Evolutionary conservation across 768 basidiomycete genomes (phyloP).

Genomic region (Butyriboletus loyo): DNA sequence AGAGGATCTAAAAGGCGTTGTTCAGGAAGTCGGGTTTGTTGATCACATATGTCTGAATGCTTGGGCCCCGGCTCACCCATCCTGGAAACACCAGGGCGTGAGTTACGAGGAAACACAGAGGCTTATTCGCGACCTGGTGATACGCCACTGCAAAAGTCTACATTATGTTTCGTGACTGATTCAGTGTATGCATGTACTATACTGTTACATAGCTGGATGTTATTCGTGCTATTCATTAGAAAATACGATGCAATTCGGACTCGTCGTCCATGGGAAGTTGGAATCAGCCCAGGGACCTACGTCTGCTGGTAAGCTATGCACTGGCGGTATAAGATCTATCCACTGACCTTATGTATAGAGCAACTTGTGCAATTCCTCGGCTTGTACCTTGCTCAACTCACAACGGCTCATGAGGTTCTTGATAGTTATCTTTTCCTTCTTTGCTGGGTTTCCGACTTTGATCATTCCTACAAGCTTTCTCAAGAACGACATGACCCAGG

Average conservation of each 20-base stretch:
- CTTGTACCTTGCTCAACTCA: slow-evolving; percentile 17
- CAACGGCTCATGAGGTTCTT: slow-evolving; percentile 15
- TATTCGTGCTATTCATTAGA: background rate
- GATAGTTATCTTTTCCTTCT: slow-evolving; percentile 7
- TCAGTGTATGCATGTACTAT: background rate
- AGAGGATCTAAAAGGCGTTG: slow-evolving; percentile 1
- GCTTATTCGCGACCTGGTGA: slow-evolving; percentile 11
- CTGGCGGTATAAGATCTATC: background rate
- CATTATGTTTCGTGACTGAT: slow-evolving; percentile 4
- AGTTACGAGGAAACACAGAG: slow-evolving; percentile 18
- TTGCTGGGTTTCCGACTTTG: slow-evolving; percentile 2
- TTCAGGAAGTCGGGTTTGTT: slow-evolving; percentile 13
- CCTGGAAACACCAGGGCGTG: slow-evolving; percentile 16
- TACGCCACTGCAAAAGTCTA: slow-evolving; percentile 8
- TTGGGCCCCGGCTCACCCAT: slow-evolving; percentile 12
- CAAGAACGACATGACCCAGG: slow-evolving; percentile 26
- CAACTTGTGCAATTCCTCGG: slow-evolving; percentile 13
- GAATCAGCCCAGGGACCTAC: background rate
- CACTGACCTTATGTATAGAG: slow-evolving; percentile 6
- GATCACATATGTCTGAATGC: slow-evolving; percentile 19
- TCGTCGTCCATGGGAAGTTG: background rate
- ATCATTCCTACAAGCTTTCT: slow-evolving; percentile 17
- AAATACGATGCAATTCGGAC: background rate
- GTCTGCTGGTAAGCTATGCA: slow-evolving; percentile 1
- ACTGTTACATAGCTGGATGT: slow-evolving; percentile 1